These are phyloP conservation scores for Calonectria honghensis DNA, from an alignment of 2,329 filamentous ascomycete genomes.

Conservation along the genomic window DNA sequence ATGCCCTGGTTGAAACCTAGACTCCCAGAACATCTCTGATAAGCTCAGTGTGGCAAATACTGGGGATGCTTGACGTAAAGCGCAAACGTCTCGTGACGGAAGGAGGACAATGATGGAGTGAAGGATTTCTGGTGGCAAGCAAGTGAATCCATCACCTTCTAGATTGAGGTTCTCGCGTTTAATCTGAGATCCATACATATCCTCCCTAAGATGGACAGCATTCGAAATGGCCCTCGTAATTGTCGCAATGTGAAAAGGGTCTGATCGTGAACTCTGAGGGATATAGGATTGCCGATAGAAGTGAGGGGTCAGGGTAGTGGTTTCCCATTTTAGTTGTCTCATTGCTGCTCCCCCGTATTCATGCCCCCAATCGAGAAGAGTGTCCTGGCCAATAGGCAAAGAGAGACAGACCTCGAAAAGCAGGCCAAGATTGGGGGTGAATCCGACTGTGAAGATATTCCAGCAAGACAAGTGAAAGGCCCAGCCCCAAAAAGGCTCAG, in stretches of 20 bases:
- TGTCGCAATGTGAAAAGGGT: constrained; percentile 36
- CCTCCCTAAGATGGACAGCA: constrained; percentile 13
- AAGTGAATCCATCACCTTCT: constrained; percentile 35
- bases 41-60: constrained; percentile 35
- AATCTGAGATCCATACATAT: constrained; percentile 31
- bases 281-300: no score
- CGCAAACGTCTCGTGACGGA: constrained; percentile 32
- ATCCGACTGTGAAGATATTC: constrained; percentile 24
- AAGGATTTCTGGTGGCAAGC: constrained; percentile 42
- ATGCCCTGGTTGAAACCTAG: constrained; percentile 31
- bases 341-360: constrained; percentile 37
- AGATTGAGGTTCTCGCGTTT: not conserved
- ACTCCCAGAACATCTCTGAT: constrained; percentile 43
- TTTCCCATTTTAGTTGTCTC: not conserved
- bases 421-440: constrained; percentile 16
- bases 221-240: constrained; percentile 27
- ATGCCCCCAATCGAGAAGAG: constrained; percentile 43
- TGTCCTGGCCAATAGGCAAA: constrained; percentile 7
- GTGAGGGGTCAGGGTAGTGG: not conserved
- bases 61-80: constrained; percentile 42
- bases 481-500: constrained; percentile 39
- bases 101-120: constrained; percentile 34
- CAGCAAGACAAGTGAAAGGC: constrained; percentile 45
- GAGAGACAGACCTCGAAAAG: constrained; percentile 42
- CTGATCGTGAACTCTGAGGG: not conserved